Base-by-base conservation (phyloP, 345 rosid species). In the Trapa incisa region DNA sequence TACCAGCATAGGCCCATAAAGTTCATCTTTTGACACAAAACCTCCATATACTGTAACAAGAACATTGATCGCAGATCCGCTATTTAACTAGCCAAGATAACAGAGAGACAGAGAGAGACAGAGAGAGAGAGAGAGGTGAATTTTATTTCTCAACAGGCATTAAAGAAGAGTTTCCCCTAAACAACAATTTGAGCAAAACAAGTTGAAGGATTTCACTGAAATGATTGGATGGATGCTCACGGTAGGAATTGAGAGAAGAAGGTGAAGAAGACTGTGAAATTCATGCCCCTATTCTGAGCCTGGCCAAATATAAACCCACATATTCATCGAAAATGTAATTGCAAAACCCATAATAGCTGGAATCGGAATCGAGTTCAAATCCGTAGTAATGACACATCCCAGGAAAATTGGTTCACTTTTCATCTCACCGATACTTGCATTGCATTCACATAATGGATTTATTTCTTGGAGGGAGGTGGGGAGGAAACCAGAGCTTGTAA, bases 1-100 rank as follows among this genome's bases (percentile, higher is more conserved):
- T 64, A 15, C 47, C 66, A 15, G 11, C 12, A 39, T 5, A 37
- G 66, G 66, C 47, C 66, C 66, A 64, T 47, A 39, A 64, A 64
- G 15, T 38, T 37, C 42, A 64, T 4, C 47, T 15, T 63, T 6
- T 63, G 3, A 54, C 60, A 0, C 32, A 22, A 54, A 54, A 16
- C 57, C 57, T 52, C 58, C 5, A 15, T 53, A 1, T 17, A 17
- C 58, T 53, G 5, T 15, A 1, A 14, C 6, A 17, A 53, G 22
- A 53, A 53, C 33, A 53, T 17, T 53, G 58, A 53, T 1, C 32
- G 33, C 33, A 53, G 29, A n/a, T 41, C 43, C 58, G 1, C 33
- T 53, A 17, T 17, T 50, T 16, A 50, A 14, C n/a, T 3, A 50
- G n/a, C n/a, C 2, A 50, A 50, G 54, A 50, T 50, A 50, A 11